Base-by-base conservation (phyloP, 148 eudicot genomes). In the Rhododendron molle region DNA sequence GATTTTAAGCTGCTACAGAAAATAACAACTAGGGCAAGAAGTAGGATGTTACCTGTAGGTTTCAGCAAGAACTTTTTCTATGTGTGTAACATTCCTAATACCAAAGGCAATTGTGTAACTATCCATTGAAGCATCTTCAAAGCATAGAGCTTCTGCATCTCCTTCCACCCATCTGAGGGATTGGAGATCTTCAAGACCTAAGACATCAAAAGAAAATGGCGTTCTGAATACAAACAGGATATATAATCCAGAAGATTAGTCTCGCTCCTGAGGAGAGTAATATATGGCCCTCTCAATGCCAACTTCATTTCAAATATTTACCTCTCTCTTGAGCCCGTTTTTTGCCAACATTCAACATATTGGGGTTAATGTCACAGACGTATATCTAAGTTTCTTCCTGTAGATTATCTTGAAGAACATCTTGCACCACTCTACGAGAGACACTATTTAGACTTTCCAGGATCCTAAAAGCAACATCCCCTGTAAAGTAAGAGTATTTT, bases 81-180 rank as follows among this genome's bases (percentile, higher is more conserved):
- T 97, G 87, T 95, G 99, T n/a, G 99, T 97, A 65, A 97, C 99
- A 81, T 97, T 97, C 87, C 99, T 92, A 76, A 97, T 95, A 65
- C 99, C 99, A 88, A 97, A 97, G 60, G 98, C 99, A 88, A 97
- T 94, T 72, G 99, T 95, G 86, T 94, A 97, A 81, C 98, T 98
- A 83, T 97, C 99, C 98, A 97, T 93, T 32, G 99, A 93, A 86
- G 90, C 81, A 85, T 94, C 93, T 86, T 92, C 96, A 85, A 97
- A 94, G 83, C 85, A 90, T 85, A 97, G 88, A 58, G 94, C 90
- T 92, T 94, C 98, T 56, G 99, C 99, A 90, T 97, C 98, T 83
- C 98, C 99, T 89, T 97, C 96, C 85, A 97, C 94, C 99, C 99
- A 97, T 85, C 92, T 78, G 62, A 97, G 93, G 54, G 98, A 92